Conservation (phyloP, 169 alveolate genomes). For the Toxoplasma gondii region DNA sequence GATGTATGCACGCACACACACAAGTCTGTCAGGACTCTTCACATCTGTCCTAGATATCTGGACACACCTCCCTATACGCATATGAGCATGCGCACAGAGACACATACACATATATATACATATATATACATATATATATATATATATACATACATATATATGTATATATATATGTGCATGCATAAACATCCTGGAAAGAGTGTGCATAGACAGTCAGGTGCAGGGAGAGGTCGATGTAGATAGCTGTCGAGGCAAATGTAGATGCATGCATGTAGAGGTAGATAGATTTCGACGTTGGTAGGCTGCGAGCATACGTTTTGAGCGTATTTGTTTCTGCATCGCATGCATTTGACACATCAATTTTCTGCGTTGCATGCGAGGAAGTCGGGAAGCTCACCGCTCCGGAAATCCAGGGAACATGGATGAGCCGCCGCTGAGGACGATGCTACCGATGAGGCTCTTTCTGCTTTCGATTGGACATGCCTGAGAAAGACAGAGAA, state of each 20-base stretch:
- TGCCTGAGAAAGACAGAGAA: slow-evolving; percentile 42
- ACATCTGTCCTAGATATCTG: no score
- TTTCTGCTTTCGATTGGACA: slow-evolving; percentile 76
- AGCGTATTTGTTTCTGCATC: no score
- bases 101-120: neutral
- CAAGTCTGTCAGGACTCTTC: no score
- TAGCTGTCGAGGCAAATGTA: neutral
- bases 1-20: no score
- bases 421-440: slow-evolving; percentile 76
- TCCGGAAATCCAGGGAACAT: slow-evolving; percentile 70
- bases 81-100: no score
- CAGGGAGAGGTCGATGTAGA: neutral
- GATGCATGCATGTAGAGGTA: neutral
- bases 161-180: neutral
- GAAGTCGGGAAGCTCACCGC: slow-evolving; percentile 12
- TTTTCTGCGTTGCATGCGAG: no score
- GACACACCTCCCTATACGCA: no score
- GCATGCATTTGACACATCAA: no score
- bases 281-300: no score
- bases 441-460: slow-evolving; percentile 71
- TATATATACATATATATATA: neutral
- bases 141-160: neutral
- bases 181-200: no score
- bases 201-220: no score
- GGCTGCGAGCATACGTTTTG: no score